Percentiles rank a stretch among this genome's conserved stretches.
phyloP scores from a whole-genome alignment of 108 stramenopile genomes.

The Stephanodiscus triporus region DNA sequence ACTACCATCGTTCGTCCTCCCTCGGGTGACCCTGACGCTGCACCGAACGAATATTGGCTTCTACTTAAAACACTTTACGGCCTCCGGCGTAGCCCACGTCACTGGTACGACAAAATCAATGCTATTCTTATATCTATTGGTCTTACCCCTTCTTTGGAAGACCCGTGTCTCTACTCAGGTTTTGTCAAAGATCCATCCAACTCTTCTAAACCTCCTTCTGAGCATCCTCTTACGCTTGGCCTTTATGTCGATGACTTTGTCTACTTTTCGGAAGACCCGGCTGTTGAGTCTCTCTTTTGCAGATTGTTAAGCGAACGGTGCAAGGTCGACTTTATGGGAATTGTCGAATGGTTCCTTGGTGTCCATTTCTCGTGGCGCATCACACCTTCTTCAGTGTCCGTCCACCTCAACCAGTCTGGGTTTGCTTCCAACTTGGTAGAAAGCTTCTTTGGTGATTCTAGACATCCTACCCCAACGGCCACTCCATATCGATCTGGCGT shows the following conservation, averaged over 20 bases:
- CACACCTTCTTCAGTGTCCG: conserved; percentile 14
- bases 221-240: conserved; percentile 6
- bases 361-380: conserved; percentile 21
- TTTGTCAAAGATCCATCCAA: not conserved
- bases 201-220: not conserved
- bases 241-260: conserved; percentile 38
- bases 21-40: too few relatives aligned
- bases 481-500: conserved; percentile 36
- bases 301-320: not conserved
- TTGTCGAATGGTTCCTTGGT: conserved; percentile 34
- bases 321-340: conserved; percentile 32
- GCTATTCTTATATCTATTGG: conserved; percentile 9
- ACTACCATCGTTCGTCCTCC: too few relatives aligned
- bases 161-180: conserved; percentile 5
- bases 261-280: conserved; percentile 17
- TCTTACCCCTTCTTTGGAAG: conserved; percentile 9
- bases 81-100: conserved; percentile 16
- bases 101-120: conserved; percentile 25
- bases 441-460: conserved; percentile 7
- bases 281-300: conserved; percentile 9
- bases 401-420: conserved; percentile 37
- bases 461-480: conserved; percentile 14
- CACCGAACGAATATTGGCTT: too few relatives aligned
- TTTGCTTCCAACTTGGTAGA: conserved; percentile 24
- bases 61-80: too few relatives aligned